phyloP scores from a whole-genome alignment of 2,329 filamentous ascomycete genomes.

The Ambrosiella cleistominuta region DNA sequence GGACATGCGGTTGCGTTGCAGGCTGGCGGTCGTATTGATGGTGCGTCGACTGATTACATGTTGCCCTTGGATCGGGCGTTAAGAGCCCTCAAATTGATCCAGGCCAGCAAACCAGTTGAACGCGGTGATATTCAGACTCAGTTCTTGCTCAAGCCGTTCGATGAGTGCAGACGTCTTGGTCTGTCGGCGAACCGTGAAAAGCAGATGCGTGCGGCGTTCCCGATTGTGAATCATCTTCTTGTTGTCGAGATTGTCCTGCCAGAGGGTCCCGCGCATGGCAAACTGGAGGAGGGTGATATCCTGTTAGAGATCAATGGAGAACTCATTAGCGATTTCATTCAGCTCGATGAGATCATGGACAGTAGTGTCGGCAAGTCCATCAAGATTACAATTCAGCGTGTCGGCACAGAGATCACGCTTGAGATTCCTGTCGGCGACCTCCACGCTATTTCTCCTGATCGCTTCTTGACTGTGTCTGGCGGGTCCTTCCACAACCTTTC shows the following conservation, averaged over 20 bases:
- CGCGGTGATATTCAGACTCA: constrained; percentile 96
- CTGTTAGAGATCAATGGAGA: constrained; percentile 86
- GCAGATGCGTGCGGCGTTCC: constrained; percentile 63
- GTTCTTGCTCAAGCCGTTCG: constrained; percentile 91
- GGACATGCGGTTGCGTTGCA: constrained; percentile 84
- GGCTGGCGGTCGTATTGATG: constrained; percentile 82
- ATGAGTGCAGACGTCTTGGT: constrained; percentile 82
- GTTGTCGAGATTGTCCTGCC: constrained; percentile 91
- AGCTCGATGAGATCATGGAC: constrained; percentile 80
- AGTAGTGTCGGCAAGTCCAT: constrained; percentile 67
- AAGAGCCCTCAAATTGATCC: constrained; percentile 73
- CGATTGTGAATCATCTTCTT: constrained; percentile 89
- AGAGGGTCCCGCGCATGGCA: constrained; percentile 68
- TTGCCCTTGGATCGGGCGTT: constrained; percentile 79
- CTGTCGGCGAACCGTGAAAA: constrained; percentile 75
- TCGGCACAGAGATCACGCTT: constrained; percentile 72
- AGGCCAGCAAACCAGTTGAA: constrained; percentile 55
- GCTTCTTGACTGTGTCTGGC: constrained; percentile 85
- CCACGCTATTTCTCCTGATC: constrained; percentile 86
- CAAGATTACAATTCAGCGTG: constrained; percentile 67
- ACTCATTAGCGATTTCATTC: constrained; percentile 81
- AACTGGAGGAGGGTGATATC: constrained; percentile 88
- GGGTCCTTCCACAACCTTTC: constrained; percentile 92
- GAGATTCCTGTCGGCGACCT: constrained; percentile 75
- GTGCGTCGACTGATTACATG: constrained; percentile 95